These are phyloP conservation scores for Boletus speciosus DNA, from an alignment of 768 basidiomycete species.

Conservation along the genomic window DNA sequence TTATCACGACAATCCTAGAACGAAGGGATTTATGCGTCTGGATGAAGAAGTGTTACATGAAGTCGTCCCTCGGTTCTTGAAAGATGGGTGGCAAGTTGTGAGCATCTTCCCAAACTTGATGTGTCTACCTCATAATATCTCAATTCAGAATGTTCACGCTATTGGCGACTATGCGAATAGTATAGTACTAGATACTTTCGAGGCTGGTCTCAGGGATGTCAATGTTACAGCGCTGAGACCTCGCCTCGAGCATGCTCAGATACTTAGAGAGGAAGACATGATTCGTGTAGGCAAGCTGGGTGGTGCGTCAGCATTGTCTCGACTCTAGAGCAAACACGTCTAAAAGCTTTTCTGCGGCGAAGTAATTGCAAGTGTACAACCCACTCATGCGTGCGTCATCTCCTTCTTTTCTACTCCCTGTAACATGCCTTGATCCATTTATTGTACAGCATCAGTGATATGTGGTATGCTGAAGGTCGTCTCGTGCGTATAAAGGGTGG, in stretches of 20 bases:
- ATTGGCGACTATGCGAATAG: slow-evolving; percentile 87
- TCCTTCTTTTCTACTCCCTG: background rate
- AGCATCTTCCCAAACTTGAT: slow-evolving; percentile 27
- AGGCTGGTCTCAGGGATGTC: slow-evolving; percentile 55
- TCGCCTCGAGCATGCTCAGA: slow-evolving; percentile 89
- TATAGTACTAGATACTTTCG: slow-evolving; percentile 80
- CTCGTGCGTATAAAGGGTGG: slow-evolving; percentile 45
- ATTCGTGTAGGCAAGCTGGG: slow-evolving; percentile 73
- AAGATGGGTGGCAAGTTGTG: slow-evolving; percentile 90
- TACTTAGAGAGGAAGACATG: slow-evolving; percentile 76
- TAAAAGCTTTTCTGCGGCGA: background rate
- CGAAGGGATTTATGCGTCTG: slow-evolving; percentile 75
- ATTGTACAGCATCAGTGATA: slow-evolving; percentile 63
- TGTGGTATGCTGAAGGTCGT: slow-evolving; percentile 86
- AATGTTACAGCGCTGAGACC: slow-evolving; percentile 68
- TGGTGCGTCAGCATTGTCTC: slow-evolving; percentile 40
- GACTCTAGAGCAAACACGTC: background rate
- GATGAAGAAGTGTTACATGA: slow-evolving; percentile 57
- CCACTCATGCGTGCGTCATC: slow-evolving; percentile 72
- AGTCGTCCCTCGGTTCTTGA: slow-evolving; percentile 65
- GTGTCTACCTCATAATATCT: background rate
- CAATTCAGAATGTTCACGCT: slow-evolving; percentile 74
- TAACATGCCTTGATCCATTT: background rate
- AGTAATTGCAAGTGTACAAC: slow-evolving; percentile 91
- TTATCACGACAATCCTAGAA: slow-evolving; percentile 74